These are phyloP conservation scores for Colletotrichum lindemuthianum DNA, from an alignment of 2,329 filamentous ascomycete species.

Conservation along the genomic window DNA sequence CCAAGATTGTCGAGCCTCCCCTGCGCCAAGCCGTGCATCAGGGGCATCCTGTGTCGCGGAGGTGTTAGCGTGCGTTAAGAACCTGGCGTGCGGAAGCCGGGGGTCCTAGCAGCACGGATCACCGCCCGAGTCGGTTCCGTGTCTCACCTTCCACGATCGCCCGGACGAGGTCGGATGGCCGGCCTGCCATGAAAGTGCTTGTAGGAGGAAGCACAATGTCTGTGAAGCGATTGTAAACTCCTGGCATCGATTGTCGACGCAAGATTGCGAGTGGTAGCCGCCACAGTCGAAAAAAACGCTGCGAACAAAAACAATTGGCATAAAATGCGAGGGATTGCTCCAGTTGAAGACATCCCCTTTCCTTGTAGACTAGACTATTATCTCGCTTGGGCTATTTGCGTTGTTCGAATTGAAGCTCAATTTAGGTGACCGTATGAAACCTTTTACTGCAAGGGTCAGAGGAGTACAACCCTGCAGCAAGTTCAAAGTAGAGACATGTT, in stretches of 20 bases:
- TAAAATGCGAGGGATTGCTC: too few relatives aligned
- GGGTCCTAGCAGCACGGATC: conserved; percentile 14
- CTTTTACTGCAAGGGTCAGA: not conserved
- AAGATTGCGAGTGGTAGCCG: too few relatives aligned
- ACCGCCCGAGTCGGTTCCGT: conserved; percentile 7
- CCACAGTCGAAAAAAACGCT: too few relatives aligned
- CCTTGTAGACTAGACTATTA: too few relatives aligned
- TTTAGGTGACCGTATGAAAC: too few relatives aligned
- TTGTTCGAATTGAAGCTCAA: too few relatives aligned
- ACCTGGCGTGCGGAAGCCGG: not conserved
- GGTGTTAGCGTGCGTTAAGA: conserved; percentile 16
- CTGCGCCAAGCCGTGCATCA: conserved; percentile 31
- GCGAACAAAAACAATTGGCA: too few relatives aligned
- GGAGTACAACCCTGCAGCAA: conserved; percentile 3
- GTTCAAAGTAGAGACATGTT: conserved; percentile 18
- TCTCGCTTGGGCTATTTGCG: too few relatives aligned
- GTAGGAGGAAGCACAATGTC: not conserved
- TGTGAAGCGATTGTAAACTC: too few relatives aligned
- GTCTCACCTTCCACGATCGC: conserved; percentile 33
- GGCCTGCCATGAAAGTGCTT: not conserved
- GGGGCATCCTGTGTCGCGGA: conserved; percentile 21
- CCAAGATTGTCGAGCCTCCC: not conserved
- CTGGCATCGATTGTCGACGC: too few relatives aligned
- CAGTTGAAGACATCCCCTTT: too few relatives aligned
- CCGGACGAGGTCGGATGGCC: conserved; percentile 29